Conservation (phyloP, 495 filamentous ascomycete genomes). For the Talaromyces trachyspermus region DNA sequence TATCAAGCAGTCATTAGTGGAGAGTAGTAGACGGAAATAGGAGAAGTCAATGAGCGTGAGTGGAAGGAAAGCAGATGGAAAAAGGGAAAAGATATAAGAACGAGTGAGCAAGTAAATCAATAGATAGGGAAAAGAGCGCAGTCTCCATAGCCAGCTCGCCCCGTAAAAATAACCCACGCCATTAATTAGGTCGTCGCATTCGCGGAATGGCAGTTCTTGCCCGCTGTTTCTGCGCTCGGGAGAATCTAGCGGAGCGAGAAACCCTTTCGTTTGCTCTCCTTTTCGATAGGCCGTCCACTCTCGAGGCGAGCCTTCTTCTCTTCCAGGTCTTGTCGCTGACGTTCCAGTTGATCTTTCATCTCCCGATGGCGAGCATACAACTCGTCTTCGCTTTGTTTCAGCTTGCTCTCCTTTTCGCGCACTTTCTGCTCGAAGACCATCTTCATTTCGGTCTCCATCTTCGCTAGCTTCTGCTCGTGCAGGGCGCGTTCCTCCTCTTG, state of each 20-base stretch:
- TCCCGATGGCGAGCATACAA: constrained; percentile 94
- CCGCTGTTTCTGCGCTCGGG: constrained; percentile 1
- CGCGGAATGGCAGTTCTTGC: constrained; percentile 12
- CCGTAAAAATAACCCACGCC: constrained; percentile 15
- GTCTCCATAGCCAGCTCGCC: constrained; percentile 3
- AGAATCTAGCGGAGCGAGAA: constrained; percentile 82
- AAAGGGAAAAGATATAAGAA: constrained; percentile 27
- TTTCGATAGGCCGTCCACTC: constrained; percentile 88
- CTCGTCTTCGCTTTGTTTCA: constrained; percentile 98
- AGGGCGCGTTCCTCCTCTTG: constrained; percentile 96
- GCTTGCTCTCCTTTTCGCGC: constrained; percentile 97
- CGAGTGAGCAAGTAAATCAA: constrained; percentile 18
- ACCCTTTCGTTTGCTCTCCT: constrained; percentile 89
- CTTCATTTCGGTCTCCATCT: constrained; percentile 99
- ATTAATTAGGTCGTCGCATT: constrained; percentile 6
- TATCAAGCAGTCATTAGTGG: constrained; percentile 28
- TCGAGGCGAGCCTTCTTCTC: constrained; percentile 95
- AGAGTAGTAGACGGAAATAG: constrained; percentile 21
- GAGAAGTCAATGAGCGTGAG: constrained; percentile 33
- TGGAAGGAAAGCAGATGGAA: constrained; percentile 19
- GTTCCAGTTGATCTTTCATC: constrained; percentile 99
- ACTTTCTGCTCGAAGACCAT: constrained; percentile 99
- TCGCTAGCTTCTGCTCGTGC: constrained; percentile 98
- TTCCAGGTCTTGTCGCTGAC: constrained; percentile 87
- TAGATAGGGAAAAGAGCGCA: constrained; percentile 2